phyloP scores from a whole-genome alignment of 257 asterid species.

The Salvia miltiorrhiza region DNA sequence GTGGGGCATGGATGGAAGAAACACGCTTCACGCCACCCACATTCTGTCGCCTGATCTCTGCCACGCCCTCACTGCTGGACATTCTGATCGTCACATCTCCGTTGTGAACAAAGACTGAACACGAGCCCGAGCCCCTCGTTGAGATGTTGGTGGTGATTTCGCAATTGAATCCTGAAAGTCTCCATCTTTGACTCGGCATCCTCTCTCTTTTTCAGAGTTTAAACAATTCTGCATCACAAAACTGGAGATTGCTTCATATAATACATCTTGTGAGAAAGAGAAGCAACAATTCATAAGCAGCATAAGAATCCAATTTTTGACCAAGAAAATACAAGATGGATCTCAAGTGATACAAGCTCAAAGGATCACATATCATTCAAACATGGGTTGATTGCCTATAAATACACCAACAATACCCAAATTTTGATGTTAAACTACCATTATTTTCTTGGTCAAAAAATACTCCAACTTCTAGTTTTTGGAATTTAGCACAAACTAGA shows the following conservation, averaged over 20 bases:
- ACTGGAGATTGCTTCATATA: not conserved
- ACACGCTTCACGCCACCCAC: too few relatives aligned
- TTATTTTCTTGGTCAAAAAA: too few relatives aligned
- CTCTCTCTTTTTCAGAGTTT: conserved; percentile 7
- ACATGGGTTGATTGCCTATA: too few relatives aligned
- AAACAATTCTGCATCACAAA: not conserved
- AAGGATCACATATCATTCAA: too few relatives aligned
- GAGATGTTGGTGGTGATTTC: conserved; percentile 65
- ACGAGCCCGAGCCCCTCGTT: conserved; percentile 59
- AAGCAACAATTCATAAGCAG: not conserved
- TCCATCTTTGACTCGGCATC: conserved; percentile 57
- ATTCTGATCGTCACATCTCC: conserved; percentile 67
- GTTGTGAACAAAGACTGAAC: conserved; percentile 64
- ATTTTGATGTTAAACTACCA: too few relatives aligned
- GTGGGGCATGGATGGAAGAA: conserved; percentile 51
- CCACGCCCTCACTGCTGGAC: conserved; percentile 59
- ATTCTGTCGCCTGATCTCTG: conserved; percentile 60
- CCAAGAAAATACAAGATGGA: not conserved
- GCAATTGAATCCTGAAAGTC: conserved; percentile 48
- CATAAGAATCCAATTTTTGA: not conserved
- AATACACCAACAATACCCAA: too few relatives aligned
- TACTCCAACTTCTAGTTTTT: too few relatives aligned
- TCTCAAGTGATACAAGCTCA: too few relatives aligned
- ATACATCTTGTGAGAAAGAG: not conserved
- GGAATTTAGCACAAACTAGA: too few relatives aligned